These are phyloP conservation scores for Lipomyces oligophaga DNA, from an alignment of 805 yeast genomes.

Conservation along the genomic window DNA sequence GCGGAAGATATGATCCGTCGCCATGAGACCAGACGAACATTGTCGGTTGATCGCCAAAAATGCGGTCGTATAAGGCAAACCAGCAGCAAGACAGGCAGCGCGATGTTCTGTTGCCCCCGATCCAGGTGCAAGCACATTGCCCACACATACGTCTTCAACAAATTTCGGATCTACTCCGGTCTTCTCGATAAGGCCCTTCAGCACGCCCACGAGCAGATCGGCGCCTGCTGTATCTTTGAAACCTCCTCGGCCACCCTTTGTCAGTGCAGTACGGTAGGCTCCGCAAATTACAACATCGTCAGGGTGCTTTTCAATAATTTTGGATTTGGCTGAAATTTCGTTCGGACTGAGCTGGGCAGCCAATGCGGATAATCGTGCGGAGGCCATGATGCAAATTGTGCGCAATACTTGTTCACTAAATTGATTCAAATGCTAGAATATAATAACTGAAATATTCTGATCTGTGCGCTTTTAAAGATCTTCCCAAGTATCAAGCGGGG, in stretches of 20 bases:
- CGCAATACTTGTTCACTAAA: too few species aligned
- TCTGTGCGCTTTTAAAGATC: too few species aligned
- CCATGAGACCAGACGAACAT: constrained; percentile 91
- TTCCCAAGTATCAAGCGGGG: too few species aligned
- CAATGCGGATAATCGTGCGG: constrained; percentile 17
- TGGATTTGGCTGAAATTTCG: constrained; percentile 33
- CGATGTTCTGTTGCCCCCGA: constrained; percentile 95
- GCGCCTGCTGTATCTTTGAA: constrained; percentile 82
- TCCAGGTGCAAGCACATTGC: constrained; percentile 87
- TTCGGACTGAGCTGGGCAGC: constrained; percentile 27
- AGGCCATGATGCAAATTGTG: not conserved
- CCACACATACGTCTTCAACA: constrained; percentile 83
- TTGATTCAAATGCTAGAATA: too few species aligned
- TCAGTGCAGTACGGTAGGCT: constrained; percentile 86
- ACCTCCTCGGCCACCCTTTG: constrained; percentile 81
- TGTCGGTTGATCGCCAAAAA: constrained; percentile 86
- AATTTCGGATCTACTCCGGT: constrained; percentile 49
- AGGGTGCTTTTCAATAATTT: constrained; percentile 55
- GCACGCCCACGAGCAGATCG: constrained; percentile 64
- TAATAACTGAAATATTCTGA: too few species aligned
- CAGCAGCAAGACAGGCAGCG: constrained; percentile 88
- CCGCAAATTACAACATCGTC: constrained; percentile 88
- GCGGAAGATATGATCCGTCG: constrained; percentile 83
- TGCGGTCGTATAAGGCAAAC: constrained; percentile 75
- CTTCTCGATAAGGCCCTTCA: constrained; percentile 57